phyloP scores from a whole-genome alignment of 352 stramenopile species.

The Globisporangium nagaii region DNA sequence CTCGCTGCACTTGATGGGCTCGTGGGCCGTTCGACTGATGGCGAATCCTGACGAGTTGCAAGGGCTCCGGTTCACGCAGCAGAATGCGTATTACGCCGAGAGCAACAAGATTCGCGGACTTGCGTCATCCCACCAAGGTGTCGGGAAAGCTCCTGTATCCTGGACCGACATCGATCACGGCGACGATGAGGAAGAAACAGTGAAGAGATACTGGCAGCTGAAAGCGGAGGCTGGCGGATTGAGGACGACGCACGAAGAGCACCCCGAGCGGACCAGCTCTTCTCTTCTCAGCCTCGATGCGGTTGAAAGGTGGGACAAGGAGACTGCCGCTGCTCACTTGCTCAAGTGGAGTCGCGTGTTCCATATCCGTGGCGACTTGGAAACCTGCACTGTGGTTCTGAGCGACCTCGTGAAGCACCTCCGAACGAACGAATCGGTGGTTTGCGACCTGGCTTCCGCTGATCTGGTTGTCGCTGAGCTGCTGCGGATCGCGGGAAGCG shows the following conservation, averaged over 20 bases:
- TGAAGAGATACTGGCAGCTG: slow-evolving; percentile 36
- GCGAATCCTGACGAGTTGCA: slow-evolving; percentile 37
- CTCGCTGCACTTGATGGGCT: slow-evolving; percentile 44
- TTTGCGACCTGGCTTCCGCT: not conserved
- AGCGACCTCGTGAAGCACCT: slow-evolving; percentile 29
- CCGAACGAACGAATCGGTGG: not conserved
- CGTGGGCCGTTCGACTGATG: slow-evolving; percentile 46
- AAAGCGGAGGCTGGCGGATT: slow-evolving; percentile 16
- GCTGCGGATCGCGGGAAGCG: slow-evolving; percentile 16
- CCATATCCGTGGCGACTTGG: slow-evolving; percentile 25
- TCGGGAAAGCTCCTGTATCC: slow-evolving; percentile 2
- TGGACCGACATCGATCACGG: not conserved
- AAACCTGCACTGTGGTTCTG: slow-evolving; percentile 26
- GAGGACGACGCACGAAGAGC: slow-evolving; percentile 2
- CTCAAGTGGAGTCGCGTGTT: slow-evolving; percentile 48
- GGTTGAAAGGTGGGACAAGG: slow-evolving; percentile 33
- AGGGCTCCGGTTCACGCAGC: slow-evolving; percentile 54
- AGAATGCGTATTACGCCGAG: slow-evolving; percentile 73
- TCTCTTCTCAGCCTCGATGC: slow-evolving; percentile 14
- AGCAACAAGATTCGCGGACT: slow-evolving; percentile 18
- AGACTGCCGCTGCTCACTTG: slow-evolving; percentile 20
- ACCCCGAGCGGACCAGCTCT: not conserved
- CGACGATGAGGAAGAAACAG: slow-evolving; percentile 21
- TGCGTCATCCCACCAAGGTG: slow-evolving; percentile 4
- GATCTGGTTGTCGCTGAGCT: slow-evolving; percentile 15